A percentile compares a stretch with the other conserved stretches of the same genome.
phyloP scores from a whole-genome alignment of 2,329 filamentous ascomycete species.

The Xylaria multiplex region DNA sequence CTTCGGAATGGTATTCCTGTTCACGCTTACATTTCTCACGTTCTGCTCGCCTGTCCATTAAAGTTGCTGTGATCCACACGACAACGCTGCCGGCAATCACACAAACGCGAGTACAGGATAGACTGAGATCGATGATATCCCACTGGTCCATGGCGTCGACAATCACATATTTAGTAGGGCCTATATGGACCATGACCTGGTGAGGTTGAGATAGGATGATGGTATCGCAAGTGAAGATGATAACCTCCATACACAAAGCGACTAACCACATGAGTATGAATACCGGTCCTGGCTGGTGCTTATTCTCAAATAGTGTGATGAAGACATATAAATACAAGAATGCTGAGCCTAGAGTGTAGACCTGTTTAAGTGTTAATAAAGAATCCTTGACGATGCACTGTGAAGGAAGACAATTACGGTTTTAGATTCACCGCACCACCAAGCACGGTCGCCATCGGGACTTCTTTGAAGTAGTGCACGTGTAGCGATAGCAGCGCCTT shows the following conservation, averaged over 20 bases:
- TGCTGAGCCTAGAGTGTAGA: conserved; percentile 84
- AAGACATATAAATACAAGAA: conserved; percentile 89
- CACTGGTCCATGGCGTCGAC: conserved; percentile 54
- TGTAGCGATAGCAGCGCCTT: conserved; percentile 76
- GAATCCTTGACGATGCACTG: background rate
- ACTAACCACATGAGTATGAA: conserved; percentile 84
- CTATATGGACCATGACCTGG: conserved; percentile 65
- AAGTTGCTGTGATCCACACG: conserved; percentile 65
- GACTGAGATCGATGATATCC: conserved; percentile 72
- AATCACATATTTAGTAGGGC: conserved; percentile 54
- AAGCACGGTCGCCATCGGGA: conserved; percentile 45
- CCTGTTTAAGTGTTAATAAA: conserved; percentile 60
- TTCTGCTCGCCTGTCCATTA: conserved; percentile 54
- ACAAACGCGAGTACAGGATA: conserved; percentile 75
- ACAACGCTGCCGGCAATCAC: conserved; percentile 71
- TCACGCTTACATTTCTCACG: conserved; percentile 54
- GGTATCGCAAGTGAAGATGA: conserved; percentile 75
- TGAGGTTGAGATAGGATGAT: conserved; percentile 75
- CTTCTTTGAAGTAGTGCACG: conserved; percentile 72
- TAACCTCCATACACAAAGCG: conserved; percentile 75
- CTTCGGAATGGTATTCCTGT: conserved; percentile 53
- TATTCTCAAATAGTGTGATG: conserved; percentile 86
- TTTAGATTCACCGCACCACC: conserved; percentile 49
- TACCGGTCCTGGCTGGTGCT: conserved; percentile 79
- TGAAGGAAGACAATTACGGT: conserved; percentile 43